Conservation (phyloP, 192 early-diverging fungal genomes). For the Coemansia sp. region DNA sequence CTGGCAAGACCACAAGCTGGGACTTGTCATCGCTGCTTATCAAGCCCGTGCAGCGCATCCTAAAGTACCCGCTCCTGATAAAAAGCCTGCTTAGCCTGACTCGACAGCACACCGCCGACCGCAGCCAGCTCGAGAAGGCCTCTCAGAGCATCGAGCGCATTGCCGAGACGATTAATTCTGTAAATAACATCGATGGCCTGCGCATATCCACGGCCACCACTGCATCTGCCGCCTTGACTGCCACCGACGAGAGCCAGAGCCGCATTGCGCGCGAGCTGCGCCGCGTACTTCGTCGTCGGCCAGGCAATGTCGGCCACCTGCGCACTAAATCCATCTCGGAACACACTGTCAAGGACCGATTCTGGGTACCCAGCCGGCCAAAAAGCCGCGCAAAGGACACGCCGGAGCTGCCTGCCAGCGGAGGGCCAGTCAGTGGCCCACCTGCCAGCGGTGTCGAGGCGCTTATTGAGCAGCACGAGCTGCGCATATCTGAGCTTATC, state of each 20-base stretch:
- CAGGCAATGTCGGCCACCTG: constrained; percentile 26
- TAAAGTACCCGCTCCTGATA: constrained; percentile 92
- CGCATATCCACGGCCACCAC: constrained; percentile 41
- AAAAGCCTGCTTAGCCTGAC: constrained; percentile 53
- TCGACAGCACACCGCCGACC: constrained; percentile 35
- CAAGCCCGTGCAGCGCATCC: constrained; percentile 95
- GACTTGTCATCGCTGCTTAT: constrained; percentile 88
- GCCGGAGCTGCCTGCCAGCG: constrained; percentile 1
- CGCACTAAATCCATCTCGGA: constrained; percentile 32
- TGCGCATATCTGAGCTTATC: constrained; percentile 37
- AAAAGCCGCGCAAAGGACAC: constrained; percentile 26
- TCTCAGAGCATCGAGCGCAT: constrained; percentile 44
- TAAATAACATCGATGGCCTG: constrained; percentile 32
- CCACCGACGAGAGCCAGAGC: constrained; percentile 40
- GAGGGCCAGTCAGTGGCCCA: not conserved
- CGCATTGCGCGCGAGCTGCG: constrained; percentile 49
- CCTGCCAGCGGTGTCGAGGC: constrained; percentile 36
- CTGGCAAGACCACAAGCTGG: constrained; percentile 81
- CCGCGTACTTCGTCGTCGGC: constrained; percentile 44
- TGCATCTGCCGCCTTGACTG: constrained; percentile 8
- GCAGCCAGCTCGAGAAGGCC: constrained; percentile 41
- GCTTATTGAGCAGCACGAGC: constrained; percentile 51
- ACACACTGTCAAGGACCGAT: constrained; percentile 19
- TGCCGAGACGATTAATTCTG: constrained; percentile 46
- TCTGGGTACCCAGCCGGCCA: constrained; percentile 19